phyloP scores from a whole-genome alignment of 2,329 filamentous ascomycete genomes.

The Aspergillus sp. region DNA sequence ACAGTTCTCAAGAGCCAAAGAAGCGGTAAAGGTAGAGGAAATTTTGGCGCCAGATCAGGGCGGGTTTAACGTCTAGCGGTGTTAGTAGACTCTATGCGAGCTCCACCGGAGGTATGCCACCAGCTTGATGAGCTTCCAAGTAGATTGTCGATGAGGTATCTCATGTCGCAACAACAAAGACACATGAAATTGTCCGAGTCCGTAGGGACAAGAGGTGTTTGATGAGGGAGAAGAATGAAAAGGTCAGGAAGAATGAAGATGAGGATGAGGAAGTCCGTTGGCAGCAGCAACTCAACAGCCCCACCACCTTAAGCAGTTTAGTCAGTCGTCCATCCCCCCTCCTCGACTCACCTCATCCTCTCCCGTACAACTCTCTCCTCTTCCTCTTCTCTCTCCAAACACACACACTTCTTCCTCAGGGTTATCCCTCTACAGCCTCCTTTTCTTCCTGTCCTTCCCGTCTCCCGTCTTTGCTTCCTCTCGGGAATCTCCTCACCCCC shows the following conservation, averaged over 20 bases:
- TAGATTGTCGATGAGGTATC: no score
- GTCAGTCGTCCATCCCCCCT: not conserved
- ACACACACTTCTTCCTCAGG: not conserved
- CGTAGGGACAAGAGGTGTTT: no score
- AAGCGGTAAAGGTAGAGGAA: not conserved
- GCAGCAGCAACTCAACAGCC: not conserved
- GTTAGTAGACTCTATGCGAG: no score
- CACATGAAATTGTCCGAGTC: no score
- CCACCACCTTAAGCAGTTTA: not conserved
- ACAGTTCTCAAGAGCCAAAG: not conserved
- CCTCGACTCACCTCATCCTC: slow-evolving; percentile 8
- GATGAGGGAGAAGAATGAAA: not conserved
- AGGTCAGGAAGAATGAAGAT: not conserved
- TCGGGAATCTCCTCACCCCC: not conserved
- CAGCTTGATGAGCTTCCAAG: no score
- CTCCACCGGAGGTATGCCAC: no score
- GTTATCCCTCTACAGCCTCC: not conserved
- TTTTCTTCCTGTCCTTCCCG: slow-evolving; percentile 8
- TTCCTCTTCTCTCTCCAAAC: not conserved
- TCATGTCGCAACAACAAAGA: no score
- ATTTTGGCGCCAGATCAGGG: no score
- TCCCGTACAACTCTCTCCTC: not conserved
- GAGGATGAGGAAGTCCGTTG: not conserved
- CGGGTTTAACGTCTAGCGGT: no score
- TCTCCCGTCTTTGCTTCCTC: not conserved